phyloP scores from a whole-genome alignment of 2,329 filamentous ascomycete genomes.

The Lachnum nothofagi region DNA sequence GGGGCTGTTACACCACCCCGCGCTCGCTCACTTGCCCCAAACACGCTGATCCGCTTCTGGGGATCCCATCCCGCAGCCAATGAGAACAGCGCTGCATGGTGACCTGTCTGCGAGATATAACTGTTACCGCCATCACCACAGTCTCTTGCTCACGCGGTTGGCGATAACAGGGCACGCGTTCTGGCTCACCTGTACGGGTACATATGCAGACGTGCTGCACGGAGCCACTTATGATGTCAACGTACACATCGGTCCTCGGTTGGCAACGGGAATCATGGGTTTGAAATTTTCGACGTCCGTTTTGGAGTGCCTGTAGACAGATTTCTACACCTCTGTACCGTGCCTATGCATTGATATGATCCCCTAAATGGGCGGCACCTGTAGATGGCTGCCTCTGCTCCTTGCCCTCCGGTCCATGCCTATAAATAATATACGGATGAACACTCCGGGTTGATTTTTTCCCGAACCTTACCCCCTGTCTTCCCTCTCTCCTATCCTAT shows the following conservation, averaged over 20 bases:
- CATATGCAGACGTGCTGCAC: not conserved
- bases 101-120: not conserved
- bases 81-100: not conserved
- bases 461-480: too few relatives aligned
- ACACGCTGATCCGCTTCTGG: not conserved
- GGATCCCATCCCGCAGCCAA: not conserved
- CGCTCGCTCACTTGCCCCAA: too few relatives aligned
- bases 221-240: not conserved
- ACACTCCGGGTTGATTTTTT: not conserved
- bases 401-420: not conserved
- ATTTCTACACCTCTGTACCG: not conserved
- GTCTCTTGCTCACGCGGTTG: not conserved
- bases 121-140: not conserved
- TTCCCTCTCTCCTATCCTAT: too few relatives aligned
- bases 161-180: not conserved
- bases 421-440: not conserved
- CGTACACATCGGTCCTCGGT: too few relatives aligned
- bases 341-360: too few relatives aligned
- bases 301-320: not conserved
- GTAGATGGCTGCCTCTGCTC: not conserved
- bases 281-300: not conserved
- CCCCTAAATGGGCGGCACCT: not conserved
- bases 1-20: not conserved
- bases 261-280: too few relatives aligned
- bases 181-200: not conserved